Base-by-base conservation (phyloP, 768 basidiomycete genomes). In the Pholiota conissans region DNA sequence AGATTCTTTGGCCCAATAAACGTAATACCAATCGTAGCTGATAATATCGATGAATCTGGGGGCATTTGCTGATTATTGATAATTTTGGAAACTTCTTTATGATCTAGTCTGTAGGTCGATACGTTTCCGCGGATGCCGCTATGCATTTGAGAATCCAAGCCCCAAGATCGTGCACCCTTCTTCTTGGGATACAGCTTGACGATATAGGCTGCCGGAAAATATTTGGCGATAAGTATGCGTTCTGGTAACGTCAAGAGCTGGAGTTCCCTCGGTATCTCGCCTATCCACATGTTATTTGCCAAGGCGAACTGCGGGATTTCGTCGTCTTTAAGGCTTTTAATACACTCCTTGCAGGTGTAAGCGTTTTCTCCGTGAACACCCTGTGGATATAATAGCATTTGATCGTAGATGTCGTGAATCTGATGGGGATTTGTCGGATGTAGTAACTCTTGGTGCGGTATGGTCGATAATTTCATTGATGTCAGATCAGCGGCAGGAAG, bases 21-120 rank as follows among this genome's bases (percentile, higher is more conserved):
- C 3, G 64, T 65, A 1, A 65, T 37, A 0, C 57, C 62, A 3
- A 65, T 57, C 2, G 51, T 55, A 0, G 60, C 56, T 0, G 64
- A 57, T 6, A 65, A 13, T 8, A 65, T 46, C 1, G 3, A 34
- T 0, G 58, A 3, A 0, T 39, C 24, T 29, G 47, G 58, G 0
- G 62, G 60, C 27, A 35, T 54, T 16, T 9, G 18, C 13, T 5
- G 5, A 1, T 40, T 52, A 3, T 55, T 48, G 0, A 61, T 20
- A 24, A 61, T 51, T 1, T 20, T 8, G 0, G 48, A 29, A 4
- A 57, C 39, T 4, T 48, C 40, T 71, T 68, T 18, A 63, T 60
- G 13, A 24, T 59, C n/a, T 0, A 79, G 55, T 46, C 14, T 52
- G 56, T 20, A 77, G 50, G 70, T 71, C 0, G 69, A 73, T 0